A percentile compares a stretch with the other conserved stretches of the same genome.
These are phyloP conservation scores for Trichothecium roseum DNA, from an alignment of 2,329 filamentous ascomycete genomes.

Conservation along the genomic window DNA sequence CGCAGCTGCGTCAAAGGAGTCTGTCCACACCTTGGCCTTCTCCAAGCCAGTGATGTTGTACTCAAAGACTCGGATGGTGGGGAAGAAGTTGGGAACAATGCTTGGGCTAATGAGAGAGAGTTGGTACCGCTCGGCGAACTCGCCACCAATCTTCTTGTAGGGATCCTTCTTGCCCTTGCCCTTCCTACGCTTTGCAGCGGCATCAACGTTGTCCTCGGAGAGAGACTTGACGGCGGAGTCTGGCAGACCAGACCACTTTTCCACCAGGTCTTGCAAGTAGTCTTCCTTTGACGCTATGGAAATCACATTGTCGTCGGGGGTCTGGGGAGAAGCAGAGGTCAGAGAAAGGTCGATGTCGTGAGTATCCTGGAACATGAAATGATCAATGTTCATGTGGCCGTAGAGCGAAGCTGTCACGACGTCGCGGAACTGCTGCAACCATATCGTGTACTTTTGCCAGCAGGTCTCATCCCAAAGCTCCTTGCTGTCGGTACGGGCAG, in stretches of 20 bases:
- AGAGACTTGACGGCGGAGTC: conserved; percentile 26
- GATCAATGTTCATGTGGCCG: conserved; percentile 98
- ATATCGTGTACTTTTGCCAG: conserved; percentile 95
- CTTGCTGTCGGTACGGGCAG: conserved; percentile 76
- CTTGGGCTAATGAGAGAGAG: conserved; percentile 74
- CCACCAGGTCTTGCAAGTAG: conserved; percentile 69
- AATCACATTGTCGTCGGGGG: conserved; percentile 37
- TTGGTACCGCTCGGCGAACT: conserved; percentile 77
- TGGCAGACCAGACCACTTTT: conserved; percentile 69
- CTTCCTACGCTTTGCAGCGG: conserved; percentile 14
- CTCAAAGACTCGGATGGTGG: conserved; percentile 79
- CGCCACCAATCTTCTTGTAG: conserved; percentile 57
- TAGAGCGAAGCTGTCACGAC: conserved; percentile 71
- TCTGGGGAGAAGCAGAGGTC: conserved; percentile 17
- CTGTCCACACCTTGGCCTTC: conserved; percentile 34
- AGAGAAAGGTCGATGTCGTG: conserved; percentile 57
- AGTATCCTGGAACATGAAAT: conserved; percentile 87
- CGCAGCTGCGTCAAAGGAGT: conserved; percentile 13
- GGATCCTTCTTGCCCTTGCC: conserved; percentile 39
- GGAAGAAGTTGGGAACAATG: conserved; percentile 86
- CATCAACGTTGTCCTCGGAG: conserved; percentile 12
- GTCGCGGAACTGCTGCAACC: conserved; percentile 84
- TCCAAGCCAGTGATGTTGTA: conserved; percentile 84
- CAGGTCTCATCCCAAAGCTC: conserved; percentile 91
- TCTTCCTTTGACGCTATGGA: conserved; percentile 49